Conservation (phyloP, 495 filamentous ascomycete species). For the Lepidopterella palustris region DNA sequence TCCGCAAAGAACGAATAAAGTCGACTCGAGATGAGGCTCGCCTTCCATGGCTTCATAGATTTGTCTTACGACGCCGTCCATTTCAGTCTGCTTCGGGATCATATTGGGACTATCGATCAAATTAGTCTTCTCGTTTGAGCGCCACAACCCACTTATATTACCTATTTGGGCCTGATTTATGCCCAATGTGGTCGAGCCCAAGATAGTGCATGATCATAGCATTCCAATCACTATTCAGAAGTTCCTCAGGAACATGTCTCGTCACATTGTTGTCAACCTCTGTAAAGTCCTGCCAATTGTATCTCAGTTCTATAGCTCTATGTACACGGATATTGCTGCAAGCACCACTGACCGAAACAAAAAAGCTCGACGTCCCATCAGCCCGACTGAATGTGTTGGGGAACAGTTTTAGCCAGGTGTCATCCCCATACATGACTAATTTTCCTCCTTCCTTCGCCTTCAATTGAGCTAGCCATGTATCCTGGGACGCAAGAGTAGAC, state of each 20-base stretch:
- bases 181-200: conserved; percentile 94
- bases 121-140: not conserved
- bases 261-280: conserved; percentile 99
- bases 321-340: conserved; percentile 4
- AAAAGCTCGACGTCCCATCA: conserved; percentile 96
- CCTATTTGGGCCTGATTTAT: conserved; percentile 90
- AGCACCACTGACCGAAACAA: conserved; percentile 76
- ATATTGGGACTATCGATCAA: conserved; percentile 66
- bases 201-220: conserved; percentile 92
- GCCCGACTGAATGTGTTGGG: conserved; percentile 74
- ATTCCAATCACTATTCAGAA: conserved; percentile 77
- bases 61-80: conserved; percentile 73
- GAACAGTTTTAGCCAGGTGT: conserved; percentile 97
- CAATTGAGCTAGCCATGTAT: conserved; percentile 93
- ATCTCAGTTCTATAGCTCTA: conserved; percentile 25
- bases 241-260: conserved; percentile 71
- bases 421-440: conserved; percentile 92
- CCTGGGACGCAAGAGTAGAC: conserved; percentile 76
- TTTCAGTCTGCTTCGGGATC: conserved; percentile 87
- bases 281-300: conserved; percentile 72
- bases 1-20: conserved; percentile 79
- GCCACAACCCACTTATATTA: conserved; percentile 25
- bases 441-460: conserved; percentile 60
- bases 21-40: conserved; percentile 61
- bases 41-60: conserved; percentile 72